phyloP scores from a whole-genome alignment of 2,329 filamentous ascomycete genomes.

The Pseudodiploospora longispora region DNA sequence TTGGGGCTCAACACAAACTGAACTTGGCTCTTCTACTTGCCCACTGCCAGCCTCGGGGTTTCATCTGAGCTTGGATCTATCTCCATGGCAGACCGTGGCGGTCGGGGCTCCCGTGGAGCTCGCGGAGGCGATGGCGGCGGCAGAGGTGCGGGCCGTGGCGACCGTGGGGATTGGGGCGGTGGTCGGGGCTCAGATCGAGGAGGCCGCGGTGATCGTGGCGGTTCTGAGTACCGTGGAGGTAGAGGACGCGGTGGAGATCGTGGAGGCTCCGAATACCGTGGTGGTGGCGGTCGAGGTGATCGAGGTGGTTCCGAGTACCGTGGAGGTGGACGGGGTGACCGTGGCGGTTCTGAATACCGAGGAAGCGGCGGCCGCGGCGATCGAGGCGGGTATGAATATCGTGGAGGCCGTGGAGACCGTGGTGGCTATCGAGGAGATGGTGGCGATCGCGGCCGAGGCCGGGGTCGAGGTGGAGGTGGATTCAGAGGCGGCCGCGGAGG shows the following conservation, averaged over 20 bases:
- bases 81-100: no score
- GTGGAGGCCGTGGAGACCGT: constrained; percentile 12
- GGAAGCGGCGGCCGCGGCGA: constrained; percentile 11
- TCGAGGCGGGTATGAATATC: constrained; percentile 9
- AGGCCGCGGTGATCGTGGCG: constrained; percentile 10
- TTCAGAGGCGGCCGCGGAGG: constrained; percentile 13
- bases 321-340: constrained; percentile 12
- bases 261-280: constrained; percentile 6
- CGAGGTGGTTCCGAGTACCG: constrained; percentile 4
- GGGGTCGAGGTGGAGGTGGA: constrained; percentile 11
- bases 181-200: constrained; percentile 11
- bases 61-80: no score
- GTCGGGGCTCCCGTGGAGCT: no score
- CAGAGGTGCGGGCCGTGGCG: constrained; percentile 10
- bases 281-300: constrained; percentile 7
- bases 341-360: constrained; percentile 10
- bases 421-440: constrained; percentile 12
- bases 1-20: no score
- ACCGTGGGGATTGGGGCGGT: constrained; percentile 10
- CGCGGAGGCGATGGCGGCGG: neutral
- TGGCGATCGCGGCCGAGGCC: constrained; percentile 12
- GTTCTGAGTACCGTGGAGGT: neutral
- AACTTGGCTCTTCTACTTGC: no score
- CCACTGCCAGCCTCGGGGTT: no score
- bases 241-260: constrained; percentile 10